Conservation (phyloP, 805 yeast genomes). For the Sugiyamaella boreocaroliniensis region DNA sequence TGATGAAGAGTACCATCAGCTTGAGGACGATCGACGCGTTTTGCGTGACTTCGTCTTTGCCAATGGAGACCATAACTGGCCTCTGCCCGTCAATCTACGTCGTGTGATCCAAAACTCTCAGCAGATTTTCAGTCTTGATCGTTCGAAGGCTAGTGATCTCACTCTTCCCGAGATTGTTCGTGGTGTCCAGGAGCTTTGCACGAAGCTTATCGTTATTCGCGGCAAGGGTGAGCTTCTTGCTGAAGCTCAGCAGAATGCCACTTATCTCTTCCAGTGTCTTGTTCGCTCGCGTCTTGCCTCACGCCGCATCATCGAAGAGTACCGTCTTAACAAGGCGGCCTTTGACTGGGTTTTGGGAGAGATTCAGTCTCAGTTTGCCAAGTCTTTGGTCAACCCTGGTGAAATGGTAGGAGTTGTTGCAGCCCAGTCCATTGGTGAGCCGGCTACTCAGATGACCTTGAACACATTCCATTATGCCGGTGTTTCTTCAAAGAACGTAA, state of each 20-base stretch:
- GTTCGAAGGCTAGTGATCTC: conserved; percentile 82
- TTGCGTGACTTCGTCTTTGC: conserved; percentile 76
- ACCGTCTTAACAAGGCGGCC: conserved; percentile 71
- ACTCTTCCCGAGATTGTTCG: conserved; percentile 72
- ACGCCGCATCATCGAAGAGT: conserved; percentile 88
- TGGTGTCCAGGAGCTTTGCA: conserved; percentile 63
- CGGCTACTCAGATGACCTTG: conserved; percentile 97
- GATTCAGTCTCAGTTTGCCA: conserved; percentile 86
- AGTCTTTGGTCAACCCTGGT: conserved; percentile 90
- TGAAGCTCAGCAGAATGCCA: conserved; percentile 92
- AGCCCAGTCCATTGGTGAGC: conserved; percentile 97
- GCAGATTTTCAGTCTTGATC: conserved; percentile 91
- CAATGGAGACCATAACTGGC: conserved; percentile 96
- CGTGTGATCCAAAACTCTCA: conserved; percentile 96
- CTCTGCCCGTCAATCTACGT: conserved; percentile 92
- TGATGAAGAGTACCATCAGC: conserved; percentile 79
- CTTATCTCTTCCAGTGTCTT: conserved; percentile 81
- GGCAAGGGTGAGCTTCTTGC: conserved; percentile 65
- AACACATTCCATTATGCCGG: conserved; percentile 98
- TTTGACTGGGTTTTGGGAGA: conserved; percentile 96
- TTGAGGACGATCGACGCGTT: conserved; percentile 67
- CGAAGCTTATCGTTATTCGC: conserved; percentile 66
- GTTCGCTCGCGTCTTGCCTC: conserved; percentile 87
- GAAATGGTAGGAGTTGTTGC: conserved; percentile 98
- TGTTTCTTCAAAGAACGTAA: conserved; percentile 99